Conservation (phyloP, 2,329 filamentous ascomycete genomes). For the Penicillium italicum region DNA sequence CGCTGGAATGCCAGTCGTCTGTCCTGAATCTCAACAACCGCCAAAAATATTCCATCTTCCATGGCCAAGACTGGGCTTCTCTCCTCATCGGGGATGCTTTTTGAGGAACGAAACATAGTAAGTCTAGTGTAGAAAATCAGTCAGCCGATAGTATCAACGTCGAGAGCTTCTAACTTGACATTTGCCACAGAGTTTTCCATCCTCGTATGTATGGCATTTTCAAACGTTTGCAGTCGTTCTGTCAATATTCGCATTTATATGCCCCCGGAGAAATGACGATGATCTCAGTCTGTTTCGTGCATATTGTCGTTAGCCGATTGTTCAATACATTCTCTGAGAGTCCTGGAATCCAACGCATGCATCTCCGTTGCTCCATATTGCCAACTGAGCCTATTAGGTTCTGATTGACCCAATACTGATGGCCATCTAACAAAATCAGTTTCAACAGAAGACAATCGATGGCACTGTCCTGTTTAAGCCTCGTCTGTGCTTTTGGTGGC, state of each 20-base stretch:
- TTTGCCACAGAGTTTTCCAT: background rate
- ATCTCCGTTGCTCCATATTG: background rate
- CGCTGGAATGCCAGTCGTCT: background rate
- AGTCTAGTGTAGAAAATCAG: background rate
- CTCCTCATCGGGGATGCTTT: background rate
- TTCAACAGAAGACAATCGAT: background rate
- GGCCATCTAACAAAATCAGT: background rate
- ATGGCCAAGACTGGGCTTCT: background rate
- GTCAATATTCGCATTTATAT: background rate
- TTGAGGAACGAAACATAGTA: background rate
- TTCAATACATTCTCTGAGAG: background rate
- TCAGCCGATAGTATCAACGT: background rate
- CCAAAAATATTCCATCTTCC: background rate
- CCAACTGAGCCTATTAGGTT: background rate
- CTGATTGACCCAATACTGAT: background rate
- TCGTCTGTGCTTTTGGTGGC: background rate
- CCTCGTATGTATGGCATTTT: background rate
- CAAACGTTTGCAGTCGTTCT: background rate
- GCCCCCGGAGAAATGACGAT: background rate
- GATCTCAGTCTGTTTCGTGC: background rate
- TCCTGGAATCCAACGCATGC: background rate
- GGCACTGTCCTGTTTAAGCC: background rate
- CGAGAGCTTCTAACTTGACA: background rate
- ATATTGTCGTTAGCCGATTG: background rate
- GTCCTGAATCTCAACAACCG: background rate